Percentiles rank a stretch among this genome's conserved stretches.
Conservation (phyloP, 495 filamentous ascomycete species). For the Penicillium samsonianum region DNA sequence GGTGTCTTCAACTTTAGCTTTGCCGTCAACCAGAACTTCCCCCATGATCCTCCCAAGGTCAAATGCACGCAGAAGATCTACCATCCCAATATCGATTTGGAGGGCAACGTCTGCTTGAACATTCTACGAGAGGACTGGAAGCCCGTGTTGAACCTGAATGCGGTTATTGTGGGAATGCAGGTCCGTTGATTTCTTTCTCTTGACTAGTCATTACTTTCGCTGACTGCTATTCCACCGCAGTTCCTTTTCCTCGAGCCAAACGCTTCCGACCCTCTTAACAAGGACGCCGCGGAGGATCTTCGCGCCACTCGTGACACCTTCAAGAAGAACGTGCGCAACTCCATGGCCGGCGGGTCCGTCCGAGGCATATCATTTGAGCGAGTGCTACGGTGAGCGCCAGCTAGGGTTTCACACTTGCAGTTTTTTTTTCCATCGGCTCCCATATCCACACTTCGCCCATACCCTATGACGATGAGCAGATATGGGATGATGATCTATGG, state of each 20-base stretch:
- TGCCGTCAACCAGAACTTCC: constrained; percentile 90
- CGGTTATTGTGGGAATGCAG: constrained; percentile 93
- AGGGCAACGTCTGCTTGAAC: constrained; percentile 97
- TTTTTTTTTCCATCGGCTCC: constrained; percentile 2
- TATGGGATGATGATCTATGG: constrained; percentile 22
- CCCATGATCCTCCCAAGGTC: constrained; percentile 97
- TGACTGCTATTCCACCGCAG: constrained; percentile 41
- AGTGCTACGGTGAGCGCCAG: constrained; percentile 53
- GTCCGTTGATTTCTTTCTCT: constrained; percentile 40
- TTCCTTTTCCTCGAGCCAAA: constrained; percentile 98
- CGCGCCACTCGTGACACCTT: constrained; percentile 80
- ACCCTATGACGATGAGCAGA: constrained; percentile 16
- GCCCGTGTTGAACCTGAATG: constrained; percentile 93
- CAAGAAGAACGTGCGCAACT: constrained; percentile 80
- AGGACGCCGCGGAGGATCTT: constrained; percentile 94
- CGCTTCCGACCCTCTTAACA: constrained; percentile 94
- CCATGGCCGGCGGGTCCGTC: constrained; percentile 83
- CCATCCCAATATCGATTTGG: constrained; percentile 97
- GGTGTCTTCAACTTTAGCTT: constrained; percentile 90
- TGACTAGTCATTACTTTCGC: neutral
- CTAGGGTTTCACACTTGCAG: constrained; percentile 1
- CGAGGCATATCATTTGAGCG: constrained; percentile 71
- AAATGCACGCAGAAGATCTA: constrained; percentile 98
- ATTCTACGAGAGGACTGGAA: constrained; percentile 99
- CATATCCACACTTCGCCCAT: neutral